A percentile compares a stretch with the other conserved stretches of the same genome.
Conservation (phyloP, 805 yeast species). For the Candida vartiovaarae region DNA sequence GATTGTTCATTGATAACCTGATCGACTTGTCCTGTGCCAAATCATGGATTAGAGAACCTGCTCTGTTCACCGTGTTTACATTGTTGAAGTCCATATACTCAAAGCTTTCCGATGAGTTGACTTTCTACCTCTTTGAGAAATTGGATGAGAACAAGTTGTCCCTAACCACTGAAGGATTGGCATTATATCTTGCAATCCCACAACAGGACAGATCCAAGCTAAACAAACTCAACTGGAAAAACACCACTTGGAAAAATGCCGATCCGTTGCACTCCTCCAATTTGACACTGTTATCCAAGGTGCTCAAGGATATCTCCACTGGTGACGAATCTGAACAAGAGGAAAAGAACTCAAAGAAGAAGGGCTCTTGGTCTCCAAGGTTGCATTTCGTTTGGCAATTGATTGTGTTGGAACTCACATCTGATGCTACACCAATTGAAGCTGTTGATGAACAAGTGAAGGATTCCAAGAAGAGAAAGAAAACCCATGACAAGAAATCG, state of each 20-base stretch:
- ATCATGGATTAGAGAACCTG: constrained; percentile 83
- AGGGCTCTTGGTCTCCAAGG: constrained; percentile 68
- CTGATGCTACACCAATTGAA: constrained; percentile 4
- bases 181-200: constrained; percentile 56
- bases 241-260: constrained; percentile 52
- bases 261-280: constrained; percentile 75
- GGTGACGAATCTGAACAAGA: constrained; percentile 28
- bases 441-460: constrained; percentile 17
- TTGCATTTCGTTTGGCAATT: constrained; percentile 73
- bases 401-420: constrained; percentile 36
- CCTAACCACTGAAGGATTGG: constrained; percentile 72
- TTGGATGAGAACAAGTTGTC: constrained; percentile 49
- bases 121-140: constrained; percentile 30
- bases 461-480: constrained; percentile 35
- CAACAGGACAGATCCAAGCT: constrained; percentile 8
- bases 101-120: constrained; percentile 14
- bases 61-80: constrained; percentile 62
- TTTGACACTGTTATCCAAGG: constrained; percentile 50
- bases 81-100: constrained; percentile 30
- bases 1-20: constrained; percentile 37
- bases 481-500: constrained; percentile 22
- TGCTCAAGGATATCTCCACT: constrained; percentile 47
- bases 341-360: constrained; percentile 35
- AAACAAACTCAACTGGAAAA: constrained; percentile 9
- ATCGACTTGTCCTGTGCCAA: constrained; percentile 56